Evolutionary conservation across 257 asterid genomes (phyloP), one percentile per base, ranked within the genome.

Genomic region (Petrea volubilis): DNA sequence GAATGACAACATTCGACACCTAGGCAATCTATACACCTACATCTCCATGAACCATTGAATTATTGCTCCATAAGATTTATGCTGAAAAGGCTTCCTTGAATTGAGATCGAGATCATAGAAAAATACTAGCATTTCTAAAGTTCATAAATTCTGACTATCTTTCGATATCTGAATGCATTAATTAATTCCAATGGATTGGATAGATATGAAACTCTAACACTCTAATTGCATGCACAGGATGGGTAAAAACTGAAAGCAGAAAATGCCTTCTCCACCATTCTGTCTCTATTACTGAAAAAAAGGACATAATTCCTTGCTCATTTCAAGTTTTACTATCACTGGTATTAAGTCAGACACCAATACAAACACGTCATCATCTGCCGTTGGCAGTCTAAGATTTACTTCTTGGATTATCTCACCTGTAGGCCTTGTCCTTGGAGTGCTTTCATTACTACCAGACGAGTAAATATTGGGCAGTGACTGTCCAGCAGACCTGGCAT

Each of bases 371-470:
- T 51, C 23, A 34, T 21, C 59, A 83, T 81, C 84, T 71, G 72
- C 77, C 67, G 63, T 15, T 21, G 53, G 71, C 74, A 79, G 63
- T 68, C 75, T 73, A 60, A 62, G 67, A 61, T 72, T 77, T 64
- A 65, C 24, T 70, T 71, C 70, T 53, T 78, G 60, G 36, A 57
- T 68, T 71, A 74, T 73, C 76, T 76, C 82, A 85, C 83, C 96
- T 31, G 86, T 66, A 44, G 84, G 79, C 67, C 82, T 70, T 29
- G 88, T 80, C 73, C 92, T 85, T 67, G 87, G 84, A 57, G 86
- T 78, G 85, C 86, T 83, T 56, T 83, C 93, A 59, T 80, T 82
- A 57, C 96, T 83, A 66, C 80, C 78, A 68, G 80, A 79, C 56
- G 88, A 79, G 64, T 76, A 57, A 67, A 75, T 71, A 77, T 71